Evolutionary conservation across 129 eudicot genomes (phyloP).

Genomic region (Tagetes patula): DNA sequence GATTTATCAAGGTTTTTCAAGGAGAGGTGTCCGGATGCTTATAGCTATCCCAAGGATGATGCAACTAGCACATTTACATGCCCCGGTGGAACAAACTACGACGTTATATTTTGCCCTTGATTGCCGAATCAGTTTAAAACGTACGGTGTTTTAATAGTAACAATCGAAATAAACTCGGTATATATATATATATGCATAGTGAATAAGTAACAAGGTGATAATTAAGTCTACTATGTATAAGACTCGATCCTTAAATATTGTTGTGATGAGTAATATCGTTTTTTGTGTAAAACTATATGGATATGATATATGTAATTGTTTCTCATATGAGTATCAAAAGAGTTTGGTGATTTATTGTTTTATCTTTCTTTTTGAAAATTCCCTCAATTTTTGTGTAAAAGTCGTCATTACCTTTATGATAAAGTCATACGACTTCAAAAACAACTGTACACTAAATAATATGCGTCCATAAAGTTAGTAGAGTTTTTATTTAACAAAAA

Average conservation of each 20-base stretch:
- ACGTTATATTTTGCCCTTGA: conserved; percentile 48
- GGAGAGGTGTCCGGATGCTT: conserved; percentile 41
- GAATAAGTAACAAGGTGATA: neutral
- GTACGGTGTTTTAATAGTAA: neutral
- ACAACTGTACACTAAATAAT: too few species aligned
- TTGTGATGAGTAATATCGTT: neutral
- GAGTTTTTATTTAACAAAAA: too few species aligned
- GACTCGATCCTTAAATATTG: conserved; percentile 11
- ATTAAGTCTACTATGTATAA: neutral
- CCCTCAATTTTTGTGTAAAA: too few species aligned
- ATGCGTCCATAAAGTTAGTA: too few species aligned
- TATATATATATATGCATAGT: too few species aligned
- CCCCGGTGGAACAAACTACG: conserved; percentile 55
- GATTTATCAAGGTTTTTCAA: conserved; percentile 46
- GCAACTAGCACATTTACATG: conserved; percentile 44
- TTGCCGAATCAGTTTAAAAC: neutral
- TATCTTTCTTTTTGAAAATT: too few species aligned
- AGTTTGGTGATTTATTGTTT: too few species aligned
- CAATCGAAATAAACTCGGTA: neutral
- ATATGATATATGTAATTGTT: neutral
- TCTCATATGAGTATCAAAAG: neutral
- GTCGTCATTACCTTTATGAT: too few species aligned
- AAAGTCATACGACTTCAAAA: too few species aligned
- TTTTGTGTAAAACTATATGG: neutral
- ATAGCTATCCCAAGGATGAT: conserved; percentile 51